Base-by-base conservation (phyloP, 2,329 filamentous ascomycete genomes). In the Cladosporium colombiae region DNA sequence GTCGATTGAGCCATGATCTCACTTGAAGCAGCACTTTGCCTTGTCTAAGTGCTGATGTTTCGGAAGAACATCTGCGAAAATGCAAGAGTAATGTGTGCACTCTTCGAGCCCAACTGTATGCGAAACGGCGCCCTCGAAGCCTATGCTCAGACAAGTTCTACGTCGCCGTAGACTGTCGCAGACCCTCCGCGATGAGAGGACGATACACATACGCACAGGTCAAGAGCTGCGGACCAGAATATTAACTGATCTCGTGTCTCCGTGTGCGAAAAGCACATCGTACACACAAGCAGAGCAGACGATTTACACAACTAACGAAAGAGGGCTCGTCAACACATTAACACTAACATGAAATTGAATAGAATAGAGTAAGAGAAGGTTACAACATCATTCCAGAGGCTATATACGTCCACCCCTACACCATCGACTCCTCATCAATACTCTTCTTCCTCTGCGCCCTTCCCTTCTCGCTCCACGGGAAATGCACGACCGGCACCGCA, bases 381-480 rank as follows among this genome's bases (percentile, higher is more conserved):
- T n/a, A n/a, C n/a, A 7, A 29, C 23, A 7, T 29, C 16, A 21
- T 11, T 29, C 1, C 13, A 25, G 1, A 8, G 10, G 2, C 14
- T 35, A 10, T 6, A n/a, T 14, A 31, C 1, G 23, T 40, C 14
- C 40, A 46, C 2, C 44, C n/a, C 29, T 49, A 62, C 27, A 62
- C 59, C 44, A 52, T 27, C 44, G 59, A 29, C 27, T 56, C 61
- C 10, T 56, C 61, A 31, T 10, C 55, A 25, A 61, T 18, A 13
- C 57, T 65, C 33, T 55, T 62, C 65, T 64, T 67, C 35, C 57
- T 63, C 29, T 25, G 37, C 60, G 66, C 53, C 60, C 66, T 65
- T 18, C 66, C 67, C 64, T 72, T 75, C 67, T 74, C 74, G 66
- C 74, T 74, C 76, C 76, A 77, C 27, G 77, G 77, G 67, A 78